Percentiles rank a stretch among this genome's conserved stretches.
Evolutionary conservation across 306 rosid genomes (phyloP).

Genomic region (Prunus dulcis): DNA sequence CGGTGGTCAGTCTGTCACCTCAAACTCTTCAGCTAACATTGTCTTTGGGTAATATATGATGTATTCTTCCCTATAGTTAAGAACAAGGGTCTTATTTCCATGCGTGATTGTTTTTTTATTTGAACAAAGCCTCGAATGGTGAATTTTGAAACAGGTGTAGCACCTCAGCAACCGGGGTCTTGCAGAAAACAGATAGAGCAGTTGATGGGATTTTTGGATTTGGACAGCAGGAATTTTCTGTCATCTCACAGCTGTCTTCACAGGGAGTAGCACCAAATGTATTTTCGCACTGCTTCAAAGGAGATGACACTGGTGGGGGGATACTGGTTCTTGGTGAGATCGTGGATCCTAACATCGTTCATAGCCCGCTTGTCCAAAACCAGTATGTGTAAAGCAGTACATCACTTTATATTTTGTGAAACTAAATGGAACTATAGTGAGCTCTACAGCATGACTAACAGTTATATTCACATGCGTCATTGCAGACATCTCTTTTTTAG

Average conservation of each 20-base stretch:
- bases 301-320: conserved; percentile 71
- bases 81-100: background rate
- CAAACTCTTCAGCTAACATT: conserved; percentile 68
- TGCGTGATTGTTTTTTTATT: background rate
- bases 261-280: conserved; percentile 64
- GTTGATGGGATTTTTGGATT: conserved; percentile 79
- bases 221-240: conserved; percentile 64
- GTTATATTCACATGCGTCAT: too few species aligned
- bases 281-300: conserved; percentile 74
- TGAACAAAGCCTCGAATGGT: conserved; percentile 7
- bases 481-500: too few species aligned
- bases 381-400: conserved; percentile 48
- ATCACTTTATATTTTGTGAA: background rate
- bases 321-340: conserved; percentile 75
- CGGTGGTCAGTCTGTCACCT: conserved; percentile 28
- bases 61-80: background rate
- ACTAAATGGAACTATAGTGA: too few species aligned
- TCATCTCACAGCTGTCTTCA: conserved; percentile 69
- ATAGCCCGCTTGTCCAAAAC: conserved; percentile 60
- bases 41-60: conserved; percentile 65
- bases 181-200: conserved; percentile 67
- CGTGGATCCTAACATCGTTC: conserved; percentile 67
- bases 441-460: too few species aligned
- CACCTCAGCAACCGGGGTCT: conserved; percentile 52
- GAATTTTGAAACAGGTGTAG: conserved; percentile 59